phyloP scores from a whole-genome alignment of 1,139 yeast genomes.

The Candida sanyaensis region DNA sequence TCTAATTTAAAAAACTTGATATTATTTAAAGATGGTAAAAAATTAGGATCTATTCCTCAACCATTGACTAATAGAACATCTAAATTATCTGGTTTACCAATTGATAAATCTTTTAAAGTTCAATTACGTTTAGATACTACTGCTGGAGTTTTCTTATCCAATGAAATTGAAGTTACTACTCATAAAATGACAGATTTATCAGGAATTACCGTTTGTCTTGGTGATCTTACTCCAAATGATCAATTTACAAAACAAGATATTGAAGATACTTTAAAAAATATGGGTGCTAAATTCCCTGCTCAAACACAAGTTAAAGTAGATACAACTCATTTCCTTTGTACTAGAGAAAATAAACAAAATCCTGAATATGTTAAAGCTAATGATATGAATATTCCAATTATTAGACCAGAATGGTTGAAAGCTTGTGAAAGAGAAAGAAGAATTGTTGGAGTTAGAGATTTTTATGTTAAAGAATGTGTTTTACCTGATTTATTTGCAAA shows the following conservation, averaged over 20 bases:
- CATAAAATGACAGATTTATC: constrained; percentile 96
- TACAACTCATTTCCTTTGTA: constrained; percentile 91
- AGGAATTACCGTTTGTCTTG: constrained; percentile 91
- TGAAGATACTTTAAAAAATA: constrained; percentile 58
- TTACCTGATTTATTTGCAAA: constrained; percentile 49
- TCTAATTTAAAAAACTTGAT: constrained; percentile 76
- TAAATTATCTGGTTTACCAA: constrained; percentile 87
- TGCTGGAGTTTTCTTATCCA: constrained; percentile 80
- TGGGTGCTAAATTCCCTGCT: constrained; percentile 76
- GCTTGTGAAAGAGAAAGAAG: constrained; percentile 91
- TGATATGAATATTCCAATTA: constrained; percentile 88
- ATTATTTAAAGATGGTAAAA: constrained; percentile 75
- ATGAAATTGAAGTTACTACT: constrained; percentile 69
- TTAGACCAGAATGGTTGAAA: constrained; percentile 95
- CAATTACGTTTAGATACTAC: constrained; percentile 83
- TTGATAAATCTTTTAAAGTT: constrained; percentile 80
- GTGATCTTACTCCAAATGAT: constrained; percentile 68
- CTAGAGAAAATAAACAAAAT: constrained; percentile 58
- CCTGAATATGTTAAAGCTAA: constrained; percentile 75
- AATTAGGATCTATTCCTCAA: constrained; percentile 84
- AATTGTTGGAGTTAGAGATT: constrained; percentile 90
- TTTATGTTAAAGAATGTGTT: constrained; percentile 58
- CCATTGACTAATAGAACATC: constrained; percentile 81
- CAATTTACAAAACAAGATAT: constrained; percentile 63
- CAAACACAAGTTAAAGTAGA: constrained; percentile 78